Conservation (phyloP, 441 rosid species). For the Sinapis alba region DNA sequence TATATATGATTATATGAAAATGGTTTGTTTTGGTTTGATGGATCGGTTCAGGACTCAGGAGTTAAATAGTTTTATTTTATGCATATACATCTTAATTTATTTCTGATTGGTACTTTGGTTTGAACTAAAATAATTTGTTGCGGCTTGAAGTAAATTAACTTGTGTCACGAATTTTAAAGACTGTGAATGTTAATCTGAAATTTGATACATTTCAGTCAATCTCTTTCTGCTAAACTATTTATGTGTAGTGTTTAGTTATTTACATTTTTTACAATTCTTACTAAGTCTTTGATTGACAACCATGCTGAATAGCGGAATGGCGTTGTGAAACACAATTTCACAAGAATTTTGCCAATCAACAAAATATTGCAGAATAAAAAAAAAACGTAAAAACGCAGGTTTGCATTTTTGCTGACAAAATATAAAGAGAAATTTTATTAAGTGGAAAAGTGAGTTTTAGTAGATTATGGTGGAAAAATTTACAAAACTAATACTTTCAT, state of each 20-base stretch:
- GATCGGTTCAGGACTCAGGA: neutral
- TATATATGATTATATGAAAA: conserved; percentile 9
- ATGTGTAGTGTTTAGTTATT: neutral
- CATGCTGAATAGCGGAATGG: too few relatives aligned
- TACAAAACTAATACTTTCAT: too few relatives aligned
- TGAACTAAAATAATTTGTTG: neutral
- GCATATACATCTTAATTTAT: neutral
- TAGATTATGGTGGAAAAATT: too few relatives aligned
- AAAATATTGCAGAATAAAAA: too few relatives aligned
- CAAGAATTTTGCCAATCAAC: too few relatives aligned
- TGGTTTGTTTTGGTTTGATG: conserved; percentile 9
- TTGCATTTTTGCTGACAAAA: too few relatives aligned
- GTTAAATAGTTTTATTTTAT: neutral
- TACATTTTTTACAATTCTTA: neutral
- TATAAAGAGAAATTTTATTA: too few relatives aligned
- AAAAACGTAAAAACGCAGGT: too few relatives aligned
- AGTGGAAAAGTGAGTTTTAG: too few relatives aligned
- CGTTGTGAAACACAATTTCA: too few relatives aligned
- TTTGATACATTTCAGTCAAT: neutral
- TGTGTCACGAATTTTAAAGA: neutral
- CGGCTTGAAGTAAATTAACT: neutral
- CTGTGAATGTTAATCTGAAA: neutral
- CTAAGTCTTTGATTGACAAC: too few relatives aligned
- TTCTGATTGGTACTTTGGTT: neutral
- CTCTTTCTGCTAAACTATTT: neutral